Percentiles rank a stretch among this genome's conserved stretches.
Evolutionary conservation across 208 protist species (phyloP).

Genomic region (Acanthamoeba royreba): DNA sequence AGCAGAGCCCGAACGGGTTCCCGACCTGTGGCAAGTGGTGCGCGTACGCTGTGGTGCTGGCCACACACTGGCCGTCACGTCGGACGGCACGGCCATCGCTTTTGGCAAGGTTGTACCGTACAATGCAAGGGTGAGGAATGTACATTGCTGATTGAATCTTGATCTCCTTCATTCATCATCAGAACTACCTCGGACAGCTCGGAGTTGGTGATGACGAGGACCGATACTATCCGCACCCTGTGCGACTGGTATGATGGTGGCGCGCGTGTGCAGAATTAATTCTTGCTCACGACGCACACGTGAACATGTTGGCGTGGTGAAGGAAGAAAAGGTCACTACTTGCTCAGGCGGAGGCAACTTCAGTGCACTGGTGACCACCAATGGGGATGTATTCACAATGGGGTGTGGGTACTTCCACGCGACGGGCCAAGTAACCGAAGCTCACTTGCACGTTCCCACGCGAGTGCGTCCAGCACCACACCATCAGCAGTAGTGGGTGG

Average conservation of each 20-base stretch:
- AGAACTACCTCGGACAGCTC: neutral
- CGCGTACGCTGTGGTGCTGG: neutral
- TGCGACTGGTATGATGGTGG: neutral
- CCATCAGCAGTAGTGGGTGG: no score
- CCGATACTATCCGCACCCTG: neutral
- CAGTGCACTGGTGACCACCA: neutral
- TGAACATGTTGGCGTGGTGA: neutral
- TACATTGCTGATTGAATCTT: neutral
- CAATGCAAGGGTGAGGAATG: no score
- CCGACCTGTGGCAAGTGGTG: neutral
- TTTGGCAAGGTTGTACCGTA: neutral
- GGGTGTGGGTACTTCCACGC: neutral
- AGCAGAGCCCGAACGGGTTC: neutral
- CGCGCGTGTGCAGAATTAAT: neutral
- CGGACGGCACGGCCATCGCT: neutral
- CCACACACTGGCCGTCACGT: neutral
- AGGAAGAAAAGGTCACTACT: neutral
- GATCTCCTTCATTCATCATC: neutral
- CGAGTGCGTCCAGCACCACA: no score
- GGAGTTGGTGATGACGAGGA: neutral
- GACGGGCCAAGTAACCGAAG: neutral
- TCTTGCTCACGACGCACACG: neutral
- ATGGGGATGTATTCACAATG: neutral
- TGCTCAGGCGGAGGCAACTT: neutral
- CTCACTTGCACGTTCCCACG: neutral